Evolutionary conservation across 495 filamentous ascomycete species (phyloP).

Genomic region (Annulohypoxylon moriforme): DNA sequence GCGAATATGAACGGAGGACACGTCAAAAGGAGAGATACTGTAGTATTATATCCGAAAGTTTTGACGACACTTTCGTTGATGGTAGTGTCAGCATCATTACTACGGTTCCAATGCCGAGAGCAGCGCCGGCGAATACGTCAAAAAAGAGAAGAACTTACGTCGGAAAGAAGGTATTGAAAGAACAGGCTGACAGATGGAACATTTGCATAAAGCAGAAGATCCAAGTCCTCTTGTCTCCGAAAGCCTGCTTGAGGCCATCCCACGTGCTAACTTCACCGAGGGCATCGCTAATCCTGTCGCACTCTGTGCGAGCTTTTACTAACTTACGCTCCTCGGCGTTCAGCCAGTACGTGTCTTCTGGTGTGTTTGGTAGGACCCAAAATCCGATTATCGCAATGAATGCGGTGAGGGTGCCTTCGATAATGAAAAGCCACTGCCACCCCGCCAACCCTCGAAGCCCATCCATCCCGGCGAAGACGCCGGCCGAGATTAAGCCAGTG

Average conservation of each 20-base stretch:
- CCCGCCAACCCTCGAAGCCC: conserved; percentile 33
- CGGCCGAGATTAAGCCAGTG: conserved; percentile 40
- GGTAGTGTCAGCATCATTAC: background rate
- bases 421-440: conserved; percentile 49
- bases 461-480: conserved; percentile 43
- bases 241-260: conserved; percentile 46
- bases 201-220: conserved; percentile 51
- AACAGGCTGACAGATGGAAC: conserved; percentile 46
- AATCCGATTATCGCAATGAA: conserved; percentile 42
- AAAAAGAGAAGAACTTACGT: conserved; percentile 32
- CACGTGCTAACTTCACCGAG: conserved; percentile 33
- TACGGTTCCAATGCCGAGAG: too few species aligned
- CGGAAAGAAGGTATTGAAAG: conserved; percentile 58
- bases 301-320: conserved; percentile 42
- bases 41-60: conserved; percentile 56
- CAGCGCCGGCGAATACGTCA: too few species aligned
- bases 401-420: conserved; percentile 46
- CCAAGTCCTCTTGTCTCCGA: conserved; percentile 48
- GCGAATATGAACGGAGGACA: conserved; percentile 59
- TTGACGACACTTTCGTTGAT: conserved; percentile 51
- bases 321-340: conserved; percentile 41
- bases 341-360: conserved; percentile 46
- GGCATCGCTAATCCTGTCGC: conserved; percentile 45
- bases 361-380: conserved; percentile 49
- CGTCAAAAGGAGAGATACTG: conserved; percentile 56